Percentiles rank a stretch among this genome's conserved stretches.
phyloP scores from a whole-genome alignment of 2,329 filamentous ascomycete species.

The Colletotrichum magnum region DNA sequence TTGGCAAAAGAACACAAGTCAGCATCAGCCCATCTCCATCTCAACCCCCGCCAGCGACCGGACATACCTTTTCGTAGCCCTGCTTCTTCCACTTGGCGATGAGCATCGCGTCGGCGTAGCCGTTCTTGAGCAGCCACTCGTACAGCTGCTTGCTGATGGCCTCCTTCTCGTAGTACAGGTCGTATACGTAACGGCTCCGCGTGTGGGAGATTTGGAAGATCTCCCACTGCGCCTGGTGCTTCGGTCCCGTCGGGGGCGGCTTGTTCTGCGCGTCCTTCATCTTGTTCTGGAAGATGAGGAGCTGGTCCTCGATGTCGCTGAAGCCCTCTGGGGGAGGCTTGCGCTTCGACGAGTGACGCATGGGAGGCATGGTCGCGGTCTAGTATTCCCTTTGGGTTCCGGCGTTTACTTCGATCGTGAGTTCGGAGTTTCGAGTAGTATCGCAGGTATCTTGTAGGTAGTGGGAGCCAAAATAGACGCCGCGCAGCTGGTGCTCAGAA shows the following conservation, averaged over 20 bases:
- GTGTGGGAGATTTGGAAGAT: constrained; percentile 98
- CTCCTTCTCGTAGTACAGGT: constrained; percentile 97
- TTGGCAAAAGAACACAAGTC: not conserved
- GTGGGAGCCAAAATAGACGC: too few species aligned
- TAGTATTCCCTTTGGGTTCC: not conserved
- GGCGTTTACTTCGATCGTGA: too few species aligned
- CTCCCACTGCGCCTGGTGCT: constrained; percentile 95
- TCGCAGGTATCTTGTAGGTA: too few species aligned
- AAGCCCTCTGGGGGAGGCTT: constrained; percentile 90
- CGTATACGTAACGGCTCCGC: constrained; percentile 93
- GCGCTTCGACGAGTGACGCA: constrained; percentile 81
- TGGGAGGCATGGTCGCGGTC: constrained; percentile 75
- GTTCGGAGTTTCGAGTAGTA: not conserved
- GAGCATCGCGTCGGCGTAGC: constrained; percentile 93
- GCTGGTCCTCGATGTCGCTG: constrained; percentile 88
- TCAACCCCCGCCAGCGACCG: not conserved
- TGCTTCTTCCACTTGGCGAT: constrained; percentile 99
- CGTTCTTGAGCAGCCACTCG: constrained; percentile 97
- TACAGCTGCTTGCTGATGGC: constrained; percentile 94
- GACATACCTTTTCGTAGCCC: constrained; percentile 91
- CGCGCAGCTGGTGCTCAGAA: too few species aligned
- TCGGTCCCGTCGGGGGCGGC: constrained; percentile 81
- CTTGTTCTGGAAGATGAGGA: constrained; percentile 88
- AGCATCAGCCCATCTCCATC: constrained; percentile 44
- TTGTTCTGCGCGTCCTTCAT: constrained; percentile 97